phyloP scores from a whole-genome alignment of 345 rosid species.

The Pistacia vera region DNA sequence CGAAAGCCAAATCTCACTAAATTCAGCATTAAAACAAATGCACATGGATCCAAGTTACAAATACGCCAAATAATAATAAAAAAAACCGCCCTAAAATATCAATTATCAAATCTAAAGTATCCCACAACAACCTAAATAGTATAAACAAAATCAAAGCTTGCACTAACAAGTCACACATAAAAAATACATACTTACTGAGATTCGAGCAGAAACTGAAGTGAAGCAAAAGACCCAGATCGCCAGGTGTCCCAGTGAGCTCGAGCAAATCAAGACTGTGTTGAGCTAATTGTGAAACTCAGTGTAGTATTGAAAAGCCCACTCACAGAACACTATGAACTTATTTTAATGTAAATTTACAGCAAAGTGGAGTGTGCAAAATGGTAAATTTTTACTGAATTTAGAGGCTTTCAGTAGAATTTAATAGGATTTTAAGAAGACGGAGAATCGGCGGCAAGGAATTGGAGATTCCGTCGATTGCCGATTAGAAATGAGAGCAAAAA shows the following conservation, averaged over 20 bases:
- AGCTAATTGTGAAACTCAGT: conserved; percentile 38
- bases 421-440: neutral
- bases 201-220: conserved; percentile 49
- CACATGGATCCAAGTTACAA: conserved; percentile 39
- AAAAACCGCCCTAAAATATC: conserved; percentile 9
- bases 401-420: conserved; percentile 13
- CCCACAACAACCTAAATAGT: conserved; percentile 14
- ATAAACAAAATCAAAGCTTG: conserved; percentile 14
- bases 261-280: conserved; percentile 48
- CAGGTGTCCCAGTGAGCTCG: conserved; percentile 52
- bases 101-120: conserved; percentile 15
- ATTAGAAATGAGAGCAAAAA: conserved; percentile 31
- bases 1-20: conserved; percentile 23
- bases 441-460: conserved; percentile 45
- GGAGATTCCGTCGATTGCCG: conserved; percentile 55
- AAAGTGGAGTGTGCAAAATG: conserved; percentile 19
- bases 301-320: conserved; percentile 18
- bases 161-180: conserved; percentile 17
- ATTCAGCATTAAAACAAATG: conserved; percentile 26
- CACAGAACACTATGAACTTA: conserved; percentile 20
- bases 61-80: neutral
- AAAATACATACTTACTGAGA: conserved; percentile 52
- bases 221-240: conserved; percentile 58
- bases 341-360: neutral
- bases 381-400: conserved; percentile 8